Conservation (phyloP, 345 rosid species). For the Mangifera indica region DNA sequence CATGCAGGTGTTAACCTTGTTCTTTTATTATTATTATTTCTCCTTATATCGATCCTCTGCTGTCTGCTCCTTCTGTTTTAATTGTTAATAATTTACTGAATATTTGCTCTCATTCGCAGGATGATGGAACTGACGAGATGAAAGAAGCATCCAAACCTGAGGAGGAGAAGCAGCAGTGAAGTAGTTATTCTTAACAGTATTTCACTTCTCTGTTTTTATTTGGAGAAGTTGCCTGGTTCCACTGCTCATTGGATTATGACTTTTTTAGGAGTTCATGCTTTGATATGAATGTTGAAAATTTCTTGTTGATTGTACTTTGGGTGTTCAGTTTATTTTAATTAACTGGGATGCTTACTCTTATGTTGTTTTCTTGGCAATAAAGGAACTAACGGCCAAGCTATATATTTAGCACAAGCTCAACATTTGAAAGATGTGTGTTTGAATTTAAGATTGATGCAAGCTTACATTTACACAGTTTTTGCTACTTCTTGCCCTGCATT, state of each 20-base stretch:
- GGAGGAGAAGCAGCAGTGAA: conserved; percentile 41
- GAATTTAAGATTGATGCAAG: background rate
- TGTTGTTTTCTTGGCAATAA: conserved; percentile 28
- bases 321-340: conserved; percentile 17
- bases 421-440: conserved; percentile 7
- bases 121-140: conserved; percentile 47
- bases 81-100: background rate
- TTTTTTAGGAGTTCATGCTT: conserved; percentile 15
- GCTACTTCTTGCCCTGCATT: no score
- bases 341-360: conserved; percentile 12
- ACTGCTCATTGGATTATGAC: conserved; percentile 13
- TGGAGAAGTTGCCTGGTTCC: conserved; percentile 35
- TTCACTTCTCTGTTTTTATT: conserved; percentile 34
- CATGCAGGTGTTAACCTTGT: conserved; percentile 30
- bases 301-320: conserved; percentile 15
- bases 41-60: background rate
- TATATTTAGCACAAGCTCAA: conserved; percentile 20
- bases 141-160: conserved; percentile 44
- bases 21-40: background rate
- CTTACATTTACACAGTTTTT: no score
- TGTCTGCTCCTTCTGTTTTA: background rate
- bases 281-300: conserved; percentile 16
- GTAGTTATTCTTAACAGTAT: conserved; percentile 3
- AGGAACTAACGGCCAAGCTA: conserved; percentile 22
- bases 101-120: conserved; percentile 26